Evolutionary conservation across 1,284 basidiomycete species (phyloP).

Genomic region (Xerocomus cyaneibrunnescens): DNA sequence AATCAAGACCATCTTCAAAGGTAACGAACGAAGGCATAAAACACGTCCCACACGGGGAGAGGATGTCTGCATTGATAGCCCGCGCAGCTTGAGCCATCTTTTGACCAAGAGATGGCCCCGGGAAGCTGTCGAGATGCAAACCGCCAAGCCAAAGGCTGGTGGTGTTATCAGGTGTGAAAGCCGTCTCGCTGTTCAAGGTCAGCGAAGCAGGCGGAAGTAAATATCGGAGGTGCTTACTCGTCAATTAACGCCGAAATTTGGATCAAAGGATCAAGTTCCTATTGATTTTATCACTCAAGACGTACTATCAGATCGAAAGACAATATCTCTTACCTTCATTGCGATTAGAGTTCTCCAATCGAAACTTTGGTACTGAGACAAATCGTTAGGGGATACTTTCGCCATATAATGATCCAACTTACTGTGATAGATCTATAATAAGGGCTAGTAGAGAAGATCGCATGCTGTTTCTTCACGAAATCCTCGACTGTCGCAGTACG

Average conservation of each 20-base stretch:
- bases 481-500: slow-evolving; percentile 59
- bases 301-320: not conserved
- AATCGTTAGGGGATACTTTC: slow-evolving; percentile 1
- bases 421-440: slow-evolving; percentile 64
- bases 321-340: slow-evolving; percentile 61
- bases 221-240: slow-evolving; percentile 41
- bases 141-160: slow-evolving; percentile 65
- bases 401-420: slow-evolving; percentile 21
- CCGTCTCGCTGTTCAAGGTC: slow-evolving; percentile 41
- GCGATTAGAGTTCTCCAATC: slow-evolving; percentile 70
- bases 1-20: slow-evolving; percentile 47
- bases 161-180: slow-evolving; percentile 38
- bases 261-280: slow-evolving; percentile 52
- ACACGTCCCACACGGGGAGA: slow-evolving; percentile 61
- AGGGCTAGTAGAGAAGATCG: slow-evolving; percentile 53
- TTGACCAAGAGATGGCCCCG: slow-evolving; percentile 52
- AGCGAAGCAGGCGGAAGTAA: slow-evolving; percentile 8
- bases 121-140: slow-evolving; percentile 53
- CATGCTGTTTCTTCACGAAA: slow-evolving; percentile 65
- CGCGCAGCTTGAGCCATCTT: slow-evolving; percentile 66
- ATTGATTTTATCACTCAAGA: not conserved
- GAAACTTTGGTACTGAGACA: slow-evolving; percentile 66
- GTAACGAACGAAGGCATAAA: slow-evolving; percentile 27
- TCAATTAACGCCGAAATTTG: slow-evolving; percentile 60
- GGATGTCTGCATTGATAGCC: slow-evolving; percentile 61